Evolutionary conservation across 2,329 filamentous ascomycete genomes (phyloP).

Genomic region (Cladosporium austrohemisphaericum): DNA sequence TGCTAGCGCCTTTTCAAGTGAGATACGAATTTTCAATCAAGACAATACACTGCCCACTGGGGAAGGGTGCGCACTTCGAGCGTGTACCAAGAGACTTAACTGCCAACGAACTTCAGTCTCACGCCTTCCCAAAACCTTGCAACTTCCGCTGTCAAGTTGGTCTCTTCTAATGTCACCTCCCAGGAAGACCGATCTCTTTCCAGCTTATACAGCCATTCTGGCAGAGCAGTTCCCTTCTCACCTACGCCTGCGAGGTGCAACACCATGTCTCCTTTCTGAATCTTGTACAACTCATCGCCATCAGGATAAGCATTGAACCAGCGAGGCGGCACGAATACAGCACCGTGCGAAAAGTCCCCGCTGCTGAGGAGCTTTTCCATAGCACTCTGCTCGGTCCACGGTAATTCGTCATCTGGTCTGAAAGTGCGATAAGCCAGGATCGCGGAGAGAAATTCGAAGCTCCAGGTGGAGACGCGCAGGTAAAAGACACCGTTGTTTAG

Average conservation of each 20-base stretch:
- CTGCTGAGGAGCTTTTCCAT: background rate
- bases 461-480: constrained; percentile 28
- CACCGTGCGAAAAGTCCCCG: background rate
- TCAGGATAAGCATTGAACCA: constrained; percentile 13
- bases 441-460: constrained; percentile 22
- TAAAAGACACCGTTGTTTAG: constrained; percentile 33
- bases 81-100: too few relatives aligned
- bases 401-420: background rate
- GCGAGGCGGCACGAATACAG: background rate
- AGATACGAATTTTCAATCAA: background rate
- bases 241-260: background rate
- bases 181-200: background rate
- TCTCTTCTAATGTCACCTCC: background rate
- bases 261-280: background rate
- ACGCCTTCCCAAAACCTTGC: background rate
- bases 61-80: too few relatives aligned
- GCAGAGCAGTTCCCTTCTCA: background rate
- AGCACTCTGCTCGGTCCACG: background rate
- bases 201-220: background rate
- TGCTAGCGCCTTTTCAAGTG: background rate
- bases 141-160: background rate
- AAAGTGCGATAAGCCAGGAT: constrained; percentile 19
- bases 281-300: background rate
- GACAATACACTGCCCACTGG: too few relatives aligned
- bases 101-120: background rate